phyloP scores from a whole-genome alignment of 306 rosid species.

The Medicago ruthenica region DNA sequence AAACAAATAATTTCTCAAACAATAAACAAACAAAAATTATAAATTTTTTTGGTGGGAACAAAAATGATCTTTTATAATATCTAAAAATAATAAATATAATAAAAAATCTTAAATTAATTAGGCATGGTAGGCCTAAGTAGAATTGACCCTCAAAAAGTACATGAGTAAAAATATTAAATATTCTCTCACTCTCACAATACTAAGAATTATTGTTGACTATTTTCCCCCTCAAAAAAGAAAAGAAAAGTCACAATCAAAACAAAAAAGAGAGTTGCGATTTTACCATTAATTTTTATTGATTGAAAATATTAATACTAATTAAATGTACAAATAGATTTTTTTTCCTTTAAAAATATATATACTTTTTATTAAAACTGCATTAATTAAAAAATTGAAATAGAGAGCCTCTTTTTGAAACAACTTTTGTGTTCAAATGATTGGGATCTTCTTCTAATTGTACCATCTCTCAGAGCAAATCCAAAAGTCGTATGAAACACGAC shows the following conservation, averaged over 20 bases:
- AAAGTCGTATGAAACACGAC: conserved; percentile 17
- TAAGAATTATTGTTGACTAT: no score
- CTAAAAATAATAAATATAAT: neutral
- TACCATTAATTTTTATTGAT: no score
- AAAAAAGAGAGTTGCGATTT: no score
- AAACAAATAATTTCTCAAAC: no score
- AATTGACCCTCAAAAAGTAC: neutral
- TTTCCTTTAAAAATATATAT: no score
- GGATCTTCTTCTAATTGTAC: neutral
- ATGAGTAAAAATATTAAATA: neutral
- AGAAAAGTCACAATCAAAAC: no score
- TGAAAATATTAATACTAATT: no score
- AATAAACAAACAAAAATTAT: neutral
- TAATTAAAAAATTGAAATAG: no score
- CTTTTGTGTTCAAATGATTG: neutral
- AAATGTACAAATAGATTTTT: no score
- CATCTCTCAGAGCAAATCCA: neutral
- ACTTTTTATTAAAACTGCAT: no score
- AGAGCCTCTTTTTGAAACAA: neutral
- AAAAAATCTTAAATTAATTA: neutral
- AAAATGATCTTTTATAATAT: neutral
- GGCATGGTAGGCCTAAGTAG: neutral
- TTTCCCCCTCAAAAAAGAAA: no score
- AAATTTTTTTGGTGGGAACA: neutral
- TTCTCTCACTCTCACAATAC: neutral